These are phyloP conservation scores for Podila clonocystis DNA, from an alignment of 192 early-diverging fungal genomes.

Conservation along the genomic window DNA sequence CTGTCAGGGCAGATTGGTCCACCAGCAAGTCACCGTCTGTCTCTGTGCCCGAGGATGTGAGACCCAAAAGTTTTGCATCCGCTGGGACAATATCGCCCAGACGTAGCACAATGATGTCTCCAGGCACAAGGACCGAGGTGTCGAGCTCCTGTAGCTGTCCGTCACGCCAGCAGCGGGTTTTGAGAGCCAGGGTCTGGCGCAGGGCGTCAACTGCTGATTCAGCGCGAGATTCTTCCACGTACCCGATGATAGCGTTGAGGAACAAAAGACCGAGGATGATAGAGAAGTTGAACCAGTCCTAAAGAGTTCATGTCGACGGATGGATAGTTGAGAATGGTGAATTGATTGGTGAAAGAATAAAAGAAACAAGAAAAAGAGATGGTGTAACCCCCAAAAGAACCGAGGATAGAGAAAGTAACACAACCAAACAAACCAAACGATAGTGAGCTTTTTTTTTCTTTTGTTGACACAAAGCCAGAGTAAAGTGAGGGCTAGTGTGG, in stretches of 20 bases:
- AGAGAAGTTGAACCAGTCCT: slow-evolving; percentile 68
- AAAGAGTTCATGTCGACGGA: too few species aligned
- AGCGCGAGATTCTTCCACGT: slow-evolving; percentile 75
- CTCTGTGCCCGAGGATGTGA: slow-evolving; percentile 60
- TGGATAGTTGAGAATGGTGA: not conserved
- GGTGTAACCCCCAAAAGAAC: too few species aligned
- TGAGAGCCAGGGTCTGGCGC: slow-evolving; percentile 77
- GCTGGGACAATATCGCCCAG: slow-evolving; percentile 84
- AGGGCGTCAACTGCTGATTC: slow-evolving; percentile 78
- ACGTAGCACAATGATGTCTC: slow-evolving; percentile 77
- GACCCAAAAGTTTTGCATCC: slow-evolving; percentile 66
- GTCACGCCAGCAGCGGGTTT: slow-evolving; percentile 68
- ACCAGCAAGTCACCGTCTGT: slow-evolving; percentile 66
- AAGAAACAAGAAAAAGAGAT: too few species aligned
- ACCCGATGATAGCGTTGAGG: slow-evolving; percentile 78
- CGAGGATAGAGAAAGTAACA: too few species aligned
- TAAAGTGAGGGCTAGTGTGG: too few species aligned
- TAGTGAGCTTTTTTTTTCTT: too few species aligned
- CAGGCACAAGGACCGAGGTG: slow-evolving; percentile 67
- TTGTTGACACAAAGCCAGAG: too few species aligned
- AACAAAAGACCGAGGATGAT: slow-evolving; percentile 67
- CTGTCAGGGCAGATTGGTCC: slow-evolving; percentile 79
- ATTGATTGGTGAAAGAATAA: not conserved
- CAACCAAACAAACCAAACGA: too few species aligned
- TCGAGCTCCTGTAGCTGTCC: slow-evolving; percentile 60